These are phyloP conservation scores for Phylloporus sp. DNA, from an alignment of 768 basidiomycete genomes.

Conservation along the genomic window DNA sequence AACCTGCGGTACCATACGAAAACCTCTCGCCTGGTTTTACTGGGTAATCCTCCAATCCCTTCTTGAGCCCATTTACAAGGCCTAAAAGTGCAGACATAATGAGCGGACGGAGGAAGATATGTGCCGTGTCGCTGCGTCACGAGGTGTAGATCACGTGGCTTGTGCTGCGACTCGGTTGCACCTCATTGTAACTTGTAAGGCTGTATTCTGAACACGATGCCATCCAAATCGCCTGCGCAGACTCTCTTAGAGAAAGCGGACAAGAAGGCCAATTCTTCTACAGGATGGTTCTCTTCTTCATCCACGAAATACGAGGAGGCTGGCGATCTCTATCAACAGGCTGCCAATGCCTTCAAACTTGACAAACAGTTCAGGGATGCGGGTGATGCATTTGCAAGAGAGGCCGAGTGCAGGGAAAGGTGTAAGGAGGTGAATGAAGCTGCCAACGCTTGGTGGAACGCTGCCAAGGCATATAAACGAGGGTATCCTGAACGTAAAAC, in stretches of 20 bases:
- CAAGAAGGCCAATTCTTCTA: constrained; percentile 83
- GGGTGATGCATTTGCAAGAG: constrained; percentile 87
- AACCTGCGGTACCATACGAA: constrained; percentile 93
- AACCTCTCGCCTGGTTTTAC: constrained; percentile 69
- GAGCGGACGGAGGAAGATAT: background rate
- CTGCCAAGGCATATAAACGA: constrained; percentile 93
- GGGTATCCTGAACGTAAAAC: constrained; percentile 75
- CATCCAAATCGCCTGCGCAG: constrained; percentile 75
- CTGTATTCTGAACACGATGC: constrained; percentile 40
- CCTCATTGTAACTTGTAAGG: background rate
- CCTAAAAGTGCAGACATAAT: constrained; percentile 33
- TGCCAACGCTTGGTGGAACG: constrained; percentile 99
- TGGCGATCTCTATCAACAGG: constrained; percentile 91
- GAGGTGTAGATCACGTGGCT: constrained; percentile 14
- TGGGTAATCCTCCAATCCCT: constrained; percentile 57
- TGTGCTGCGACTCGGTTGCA: background rate
- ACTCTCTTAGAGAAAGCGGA: constrained; percentile 80
- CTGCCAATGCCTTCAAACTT: constrained; percentile 89
- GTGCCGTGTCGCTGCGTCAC: too few species aligned
- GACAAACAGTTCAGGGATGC: constrained; percentile 91
- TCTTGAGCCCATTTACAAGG: constrained; percentile 42
- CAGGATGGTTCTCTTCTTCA: constrained; percentile 85
- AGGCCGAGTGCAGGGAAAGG: constrained; percentile 91
- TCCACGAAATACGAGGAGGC: constrained; percentile 91
- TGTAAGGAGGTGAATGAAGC: constrained; percentile 89